phyloP scores from a whole-genome alignment of 768 basidiomycete genomes.

The Auricularia sp. region DNA sequence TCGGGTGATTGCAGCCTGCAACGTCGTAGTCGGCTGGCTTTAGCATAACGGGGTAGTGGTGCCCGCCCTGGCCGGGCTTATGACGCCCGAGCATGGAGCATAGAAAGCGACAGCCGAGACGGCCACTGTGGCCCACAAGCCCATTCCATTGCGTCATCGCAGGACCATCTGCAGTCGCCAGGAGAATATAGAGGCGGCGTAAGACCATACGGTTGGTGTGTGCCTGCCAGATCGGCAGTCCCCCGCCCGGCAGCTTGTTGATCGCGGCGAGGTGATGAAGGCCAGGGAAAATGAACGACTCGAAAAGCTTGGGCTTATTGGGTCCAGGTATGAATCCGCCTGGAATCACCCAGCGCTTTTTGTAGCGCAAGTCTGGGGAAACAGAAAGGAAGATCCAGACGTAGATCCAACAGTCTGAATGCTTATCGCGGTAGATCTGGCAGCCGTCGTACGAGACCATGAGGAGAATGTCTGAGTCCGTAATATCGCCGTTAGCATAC shows the following conservation, averaged over 20 bases:
- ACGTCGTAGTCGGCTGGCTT: conserved; percentile 18
- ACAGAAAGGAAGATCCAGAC: conserved; percentile 28
- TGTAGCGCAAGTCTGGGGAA: conserved; percentile 22
- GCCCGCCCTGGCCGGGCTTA: conserved; percentile 16
- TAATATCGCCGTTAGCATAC: conserved; percentile 11
- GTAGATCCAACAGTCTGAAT: conserved; percentile 34
- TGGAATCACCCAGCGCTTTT: conserved; percentile 23
- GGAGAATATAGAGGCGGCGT: conserved; percentile 16
- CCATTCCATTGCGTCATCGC: conserved; percentile 26
- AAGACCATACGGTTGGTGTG: conserved; percentile 9
- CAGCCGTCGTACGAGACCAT: conserved; percentile 31
- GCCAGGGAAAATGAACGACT: conserved; percentile 27
- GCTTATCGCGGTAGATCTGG: conserved; percentile 33
- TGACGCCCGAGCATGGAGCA: conserved; percentile 22
- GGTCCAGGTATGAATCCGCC: conserved; percentile 26
- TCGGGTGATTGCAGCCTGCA: conserved; percentile 19
- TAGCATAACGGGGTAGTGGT: conserved; percentile 28
- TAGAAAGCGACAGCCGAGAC: conserved; percentile 26
- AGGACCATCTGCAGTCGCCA: conserved; percentile 20
- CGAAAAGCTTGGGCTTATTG: conserved; percentile 23
- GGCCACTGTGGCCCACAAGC: conserved; percentile 24
- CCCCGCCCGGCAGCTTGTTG: conserved; percentile 19
- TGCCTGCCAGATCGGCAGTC: conserved; percentile 26
- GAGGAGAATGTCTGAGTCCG: conserved; percentile 24
- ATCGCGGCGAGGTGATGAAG: conserved; percentile 24